These are phyloP conservation scores for Emergomyces africanus DNA, from an alignment of 2,329 filamentous ascomycete genomes.

Conservation along the genomic window DNA sequence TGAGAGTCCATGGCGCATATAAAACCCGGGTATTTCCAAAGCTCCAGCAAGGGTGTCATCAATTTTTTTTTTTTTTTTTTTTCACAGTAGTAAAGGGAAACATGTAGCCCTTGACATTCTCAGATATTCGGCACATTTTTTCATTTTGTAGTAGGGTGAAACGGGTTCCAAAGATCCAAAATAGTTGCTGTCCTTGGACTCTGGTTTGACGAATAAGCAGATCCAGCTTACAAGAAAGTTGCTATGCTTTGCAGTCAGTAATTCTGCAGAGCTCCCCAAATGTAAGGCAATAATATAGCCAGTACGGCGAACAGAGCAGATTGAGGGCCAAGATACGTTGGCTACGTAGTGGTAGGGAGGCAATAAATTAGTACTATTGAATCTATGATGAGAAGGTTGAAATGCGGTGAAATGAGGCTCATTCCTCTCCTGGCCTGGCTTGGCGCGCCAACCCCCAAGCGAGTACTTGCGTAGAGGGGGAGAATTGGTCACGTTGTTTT, in stretches of 20 bases:
- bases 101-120: slow-evolving; percentile 2
- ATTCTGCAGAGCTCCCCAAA: no score
- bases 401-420: background rate
- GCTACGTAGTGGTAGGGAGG: no score
- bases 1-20: slow-evolving; percentile 18
- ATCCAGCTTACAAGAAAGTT: no score
- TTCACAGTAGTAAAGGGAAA: background rate
- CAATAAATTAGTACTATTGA: no score
- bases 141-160: slow-evolving; percentile 20
- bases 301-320: no score
- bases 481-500: slow-evolving; percentile 1
- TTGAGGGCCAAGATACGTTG: no score
- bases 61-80: background rate
- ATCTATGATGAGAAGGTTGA: background rate
- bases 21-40: slow-evolving; percentile 25
- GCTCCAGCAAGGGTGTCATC: slow-evolving; percentile 15
- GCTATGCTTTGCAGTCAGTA: no score
- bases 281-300: no score
- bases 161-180: slow-evolving; percentile 20
- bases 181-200: slow-evolving; percentile 20
- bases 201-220: slow-evolving; percentile 13
- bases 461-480: slow-evolving; percentile 1
- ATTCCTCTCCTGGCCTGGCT: background rate
- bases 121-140: slow-evolving; percentile 12
- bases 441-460: background rate